Evolutionary conservation across 352 stramenopile genomes (phyloP).

Genomic region (Globisporangium nodosum): DNA sequence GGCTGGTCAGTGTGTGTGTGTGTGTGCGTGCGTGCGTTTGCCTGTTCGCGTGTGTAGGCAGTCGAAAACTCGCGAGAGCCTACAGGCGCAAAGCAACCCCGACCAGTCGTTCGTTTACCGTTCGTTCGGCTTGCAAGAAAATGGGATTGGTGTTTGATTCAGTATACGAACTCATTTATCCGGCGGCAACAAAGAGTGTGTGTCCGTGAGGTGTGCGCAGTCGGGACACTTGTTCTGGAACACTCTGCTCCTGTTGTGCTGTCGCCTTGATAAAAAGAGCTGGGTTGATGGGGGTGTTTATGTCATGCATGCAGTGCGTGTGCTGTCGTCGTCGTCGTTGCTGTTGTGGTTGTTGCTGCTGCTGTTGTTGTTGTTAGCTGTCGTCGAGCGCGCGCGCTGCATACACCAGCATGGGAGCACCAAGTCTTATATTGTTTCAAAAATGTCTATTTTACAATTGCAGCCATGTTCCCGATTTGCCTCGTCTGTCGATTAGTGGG

Average conservation of each 20-base stretch:
- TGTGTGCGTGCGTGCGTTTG: neutral
- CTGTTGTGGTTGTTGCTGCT: neutral
- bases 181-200: neutral
- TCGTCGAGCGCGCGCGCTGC: neutral
- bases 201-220: neutral
- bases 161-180: neutral
- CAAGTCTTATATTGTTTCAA: neutral
- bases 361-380: neutral
- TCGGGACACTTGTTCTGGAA: conserved; percentile 13
- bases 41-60: too few species aligned
- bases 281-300: neutral
- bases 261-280: neutral
- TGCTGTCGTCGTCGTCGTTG: neutral
- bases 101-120: neutral
- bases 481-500: neutral
- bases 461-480: neutral
- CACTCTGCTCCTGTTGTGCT: conserved; percentile 4
- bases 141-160: neutral
- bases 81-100: neutral
- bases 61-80: too few species aligned
- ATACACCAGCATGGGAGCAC: too few species aligned
- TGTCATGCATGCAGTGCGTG: neutral
- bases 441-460: neutral
- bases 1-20: too few species aligned
- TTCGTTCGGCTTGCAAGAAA: too few species aligned